These are phyloP conservation scores for Metschnikowia reukaufii DNA, from an alignment of 805 yeast species.

Conservation along the genomic window DNA sequence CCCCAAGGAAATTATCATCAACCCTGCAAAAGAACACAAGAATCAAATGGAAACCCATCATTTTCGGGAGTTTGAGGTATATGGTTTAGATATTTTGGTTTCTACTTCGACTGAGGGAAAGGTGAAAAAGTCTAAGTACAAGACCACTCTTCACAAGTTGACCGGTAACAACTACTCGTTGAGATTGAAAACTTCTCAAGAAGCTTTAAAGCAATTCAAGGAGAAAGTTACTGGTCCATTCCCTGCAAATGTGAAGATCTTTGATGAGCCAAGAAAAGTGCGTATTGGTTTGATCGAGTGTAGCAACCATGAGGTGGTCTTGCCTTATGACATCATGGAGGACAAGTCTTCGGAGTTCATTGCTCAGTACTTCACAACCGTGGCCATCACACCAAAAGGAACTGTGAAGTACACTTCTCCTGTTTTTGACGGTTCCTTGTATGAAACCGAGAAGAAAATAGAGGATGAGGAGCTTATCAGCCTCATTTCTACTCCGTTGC, in stretches of 20 bases:
- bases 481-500: constrained; percentile 19
- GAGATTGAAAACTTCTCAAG: constrained; percentile 69
- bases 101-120: constrained; percentile 66
- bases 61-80: constrained; percentile 75
- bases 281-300: constrained; percentile 76
- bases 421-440: constrained; percentile 45
- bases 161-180: constrained; percentile 67
- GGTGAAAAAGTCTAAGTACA: constrained; percentile 56
- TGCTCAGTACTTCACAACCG: constrained; percentile 73
- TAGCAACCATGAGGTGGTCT: constrained; percentile 61
- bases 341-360: constrained; percentile 66
- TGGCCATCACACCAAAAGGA: constrained; percentile 74
- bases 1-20: constrained; percentile 71
- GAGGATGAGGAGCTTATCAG: constrained; percentile 46
- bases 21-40: constrained; percentile 69
- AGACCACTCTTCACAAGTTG: constrained; percentile 70
- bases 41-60: constrained; percentile 59
- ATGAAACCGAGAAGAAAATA: constrained; percentile 57
- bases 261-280: constrained; percentile 68
- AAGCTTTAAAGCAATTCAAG: constrained; percentile 65
- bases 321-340: constrained; percentile 65
- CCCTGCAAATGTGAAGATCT: constrained; percentile 67
- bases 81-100: constrained; percentile 70
- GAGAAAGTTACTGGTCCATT: constrained; percentile 58
- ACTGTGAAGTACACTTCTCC: constrained; percentile 63